A percentile compares a stretch with the other conserved stretches of the same genome.
Conservation (phyloP, 495 filamentous ascomycete genomes). For the Aspergillus conjunctus region DNA sequence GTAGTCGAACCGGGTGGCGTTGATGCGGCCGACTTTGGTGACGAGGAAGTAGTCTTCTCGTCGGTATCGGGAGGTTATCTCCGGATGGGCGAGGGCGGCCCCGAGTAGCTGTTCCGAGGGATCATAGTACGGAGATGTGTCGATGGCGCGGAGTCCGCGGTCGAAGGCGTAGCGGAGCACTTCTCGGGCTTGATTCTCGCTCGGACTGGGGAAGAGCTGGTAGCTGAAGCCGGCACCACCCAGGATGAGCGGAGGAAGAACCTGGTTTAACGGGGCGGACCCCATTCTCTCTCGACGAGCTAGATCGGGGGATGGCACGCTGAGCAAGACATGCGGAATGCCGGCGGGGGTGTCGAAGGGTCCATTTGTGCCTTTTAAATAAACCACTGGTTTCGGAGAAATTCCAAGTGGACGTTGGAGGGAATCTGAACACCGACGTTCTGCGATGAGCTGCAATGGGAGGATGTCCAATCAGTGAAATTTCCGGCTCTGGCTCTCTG, state of each 20-base stretch:
- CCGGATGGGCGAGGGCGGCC: constrained; percentile 7
- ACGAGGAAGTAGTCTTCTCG: constrained; percentile 14
- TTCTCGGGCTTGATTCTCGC: constrained; percentile 3
- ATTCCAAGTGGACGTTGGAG: not conserved
- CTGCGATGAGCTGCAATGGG: not conserved
- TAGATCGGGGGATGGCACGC: not conserved
- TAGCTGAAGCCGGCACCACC: constrained; percentile 18
- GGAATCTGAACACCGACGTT: not conserved
- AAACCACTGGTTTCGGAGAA: not conserved
- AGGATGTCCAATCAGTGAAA: not conserved
- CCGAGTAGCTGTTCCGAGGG: constrained; percentile 15
- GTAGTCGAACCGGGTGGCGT: constrained; percentile 13
- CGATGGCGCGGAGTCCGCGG: constrained; percentile 11
- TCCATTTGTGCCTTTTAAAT: not conserved
- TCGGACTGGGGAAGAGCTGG: constrained; percentile 9
- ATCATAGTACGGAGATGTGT: constrained; percentile 17
- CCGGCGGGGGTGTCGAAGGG: not conserved
- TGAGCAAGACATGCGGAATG: not conserved
- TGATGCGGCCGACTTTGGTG: constrained; percentile 17
- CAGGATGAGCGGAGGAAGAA: constrained; percentile 16
- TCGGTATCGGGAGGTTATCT: constrained; percentile 1
- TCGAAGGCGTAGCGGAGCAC: constrained; percentile 14
- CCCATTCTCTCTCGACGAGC: not conserved
- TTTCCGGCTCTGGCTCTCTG: not conserved
- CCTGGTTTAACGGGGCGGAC: constrained; percentile 2